These are phyloP conservation scores for Fraxinus americana DNA, from an alignment of 257 asterid genomes.

Conservation along the genomic window DNA sequence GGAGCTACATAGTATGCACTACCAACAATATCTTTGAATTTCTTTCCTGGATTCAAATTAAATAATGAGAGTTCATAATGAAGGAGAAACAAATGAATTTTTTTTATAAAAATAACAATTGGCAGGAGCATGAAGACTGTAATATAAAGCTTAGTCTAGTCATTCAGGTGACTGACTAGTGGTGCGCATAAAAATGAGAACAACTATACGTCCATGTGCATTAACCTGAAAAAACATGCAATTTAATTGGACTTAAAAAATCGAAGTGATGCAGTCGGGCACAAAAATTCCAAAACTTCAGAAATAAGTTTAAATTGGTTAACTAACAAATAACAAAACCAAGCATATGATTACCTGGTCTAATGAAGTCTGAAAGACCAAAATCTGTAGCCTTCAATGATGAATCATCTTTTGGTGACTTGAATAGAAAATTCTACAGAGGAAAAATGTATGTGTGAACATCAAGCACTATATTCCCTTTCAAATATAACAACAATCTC, in stretches of 20 bases:
- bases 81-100: not conserved
- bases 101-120: not conserved
- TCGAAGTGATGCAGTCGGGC: not conserved
- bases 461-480: conserved; percentile 22
- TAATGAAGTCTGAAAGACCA: conserved; percentile 96
- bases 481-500: not conserved
- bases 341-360: conserved; percentile 68
- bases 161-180: not conserved
- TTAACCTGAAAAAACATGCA: not conserved
- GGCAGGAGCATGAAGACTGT: not conserved
- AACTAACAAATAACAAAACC: conserved; percentile 4
- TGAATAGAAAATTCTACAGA: conserved; percentile 84
- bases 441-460: conserved; percentile 25
- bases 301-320: not conserved
- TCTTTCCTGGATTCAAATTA: conserved; percentile 59
- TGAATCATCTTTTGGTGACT: conserved; percentile 86
- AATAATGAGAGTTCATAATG: conserved; percentile 1
- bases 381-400: conserved; percentile 94
- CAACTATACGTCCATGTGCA: not conserved
- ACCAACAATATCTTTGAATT: conserved; percentile 92
- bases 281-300: not conserved
- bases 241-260: conserved; percentile 12
- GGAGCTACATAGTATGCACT: conserved; percentile 99
- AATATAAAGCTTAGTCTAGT: not conserved
- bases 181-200: not conserved